A percentile compares a stretch with the other conserved stretches of the same genome.
phyloP scores from a whole-genome alignment of 805 yeast species.

The Metschnikowia anglica region DNA sequence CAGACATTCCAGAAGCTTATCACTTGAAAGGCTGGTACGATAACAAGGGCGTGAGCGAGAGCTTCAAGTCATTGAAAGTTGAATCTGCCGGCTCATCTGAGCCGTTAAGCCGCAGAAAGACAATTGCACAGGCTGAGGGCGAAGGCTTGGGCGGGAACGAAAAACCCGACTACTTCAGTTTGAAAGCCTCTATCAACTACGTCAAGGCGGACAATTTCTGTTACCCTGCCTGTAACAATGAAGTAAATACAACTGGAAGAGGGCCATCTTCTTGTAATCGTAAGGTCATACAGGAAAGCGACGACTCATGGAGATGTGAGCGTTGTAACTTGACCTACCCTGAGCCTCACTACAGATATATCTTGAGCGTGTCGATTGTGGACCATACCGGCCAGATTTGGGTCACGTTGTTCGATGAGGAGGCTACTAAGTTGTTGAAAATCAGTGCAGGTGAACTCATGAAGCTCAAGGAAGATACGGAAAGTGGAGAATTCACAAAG shows the following conservation, averaged over 20 bases:
- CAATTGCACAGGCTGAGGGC: slow-evolving; percentile 62
- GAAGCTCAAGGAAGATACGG: slow-evolving; percentile 39
- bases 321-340: slow-evolving; percentile 72
- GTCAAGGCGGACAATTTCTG: slow-evolving; percentile 74
- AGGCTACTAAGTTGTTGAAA: slow-evolving; percentile 68
- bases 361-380: slow-evolving; percentile 70
- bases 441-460: slow-evolving; percentile 63
- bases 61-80: slow-evolving; percentile 59
- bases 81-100: slow-evolving; percentile 41
- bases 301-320: slow-evolving; percentile 89
- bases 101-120: slow-evolving; percentile 55
- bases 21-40: slow-evolving; percentile 94
- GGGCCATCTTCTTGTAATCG: slow-evolving; percentile 58
- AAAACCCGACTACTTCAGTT: slow-evolving; percentile 72
- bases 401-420: slow-evolving; percentile 84
- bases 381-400: slow-evolving; percentile 84
- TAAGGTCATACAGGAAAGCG: slow-evolving; percentile 72
- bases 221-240: slow-evolving; percentile 84
- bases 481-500: slow-evolving; percentile 42
- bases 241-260: slow-evolving; percentile 35
- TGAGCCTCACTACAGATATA: slow-evolving; percentile 76
- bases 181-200: slow-evolving; percentile 72
- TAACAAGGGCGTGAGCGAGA: slow-evolving; percentile 63
- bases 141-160: slow-evolving; percentile 73
- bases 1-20: slow-evolving; percentile 87